Conservation (phyloP, 306 rosid genomes). For the Medicago truncatula region MtrunA17r5.0-ANR NC_053049.1:39853001-39853500, state of each 20-base stretch:
- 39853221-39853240: neutral
- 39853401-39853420: conserved; percentile 1
- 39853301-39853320: neutral
- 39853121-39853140: neutral
- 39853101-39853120: too few relatives aligned
- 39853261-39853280: neutral
- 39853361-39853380: conserved; percentile 36
- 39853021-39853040: too few relatives aligned
- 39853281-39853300: conserved; percentile 33
- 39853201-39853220: conserved; percentile 12
- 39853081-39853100: too few relatives aligned
- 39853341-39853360: conserved; percentile 35
- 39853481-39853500: conserved; percentile 16
- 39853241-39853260: conserved; percentile 10
- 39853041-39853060: too few relatives aligned
- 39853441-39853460: conserved; percentile 39
- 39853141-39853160: neutral
- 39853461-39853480: conserved; percentile 53
- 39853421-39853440: conserved; percentile 17
- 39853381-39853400: conserved; percentile 6
- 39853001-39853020: too few relatives aligned
- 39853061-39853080: too few relatives aligned
- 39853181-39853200: conserved; percentile 32
- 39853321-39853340: neutral
- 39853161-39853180: conserved; percentile 15